Conservation (phyloP, 768 basidiomycete genomes). For the Zangia roseola region DNA sequence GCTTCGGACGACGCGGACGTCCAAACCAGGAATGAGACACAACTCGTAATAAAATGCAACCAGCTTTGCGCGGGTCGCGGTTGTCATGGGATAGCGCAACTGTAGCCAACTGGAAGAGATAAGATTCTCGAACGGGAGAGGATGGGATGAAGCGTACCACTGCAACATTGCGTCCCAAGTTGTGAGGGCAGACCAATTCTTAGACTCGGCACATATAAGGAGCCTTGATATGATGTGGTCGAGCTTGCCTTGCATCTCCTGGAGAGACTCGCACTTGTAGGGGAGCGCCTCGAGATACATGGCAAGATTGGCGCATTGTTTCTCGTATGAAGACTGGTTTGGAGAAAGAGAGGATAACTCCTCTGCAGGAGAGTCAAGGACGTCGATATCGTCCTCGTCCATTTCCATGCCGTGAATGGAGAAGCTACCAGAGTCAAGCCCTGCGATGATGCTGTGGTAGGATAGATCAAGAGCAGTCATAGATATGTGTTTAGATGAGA, state of each 20-base stretch:
- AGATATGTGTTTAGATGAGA: slow-evolving; percentile 19
- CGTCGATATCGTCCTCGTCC: slow-evolving; percentile 58
- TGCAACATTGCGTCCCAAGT: slow-evolving; percentile 81
- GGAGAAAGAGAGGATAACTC: slow-evolving; percentile 20
- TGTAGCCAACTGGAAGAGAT: slow-evolving; percentile 64
- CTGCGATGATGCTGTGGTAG: slow-evolving; percentile 23
- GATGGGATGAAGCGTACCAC: slow-evolving; percentile 47
- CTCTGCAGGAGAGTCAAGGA: slow-evolving; percentile 41
- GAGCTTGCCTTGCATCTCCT: slow-evolving; percentile 69
- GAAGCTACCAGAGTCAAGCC: slow-evolving; percentile 23
- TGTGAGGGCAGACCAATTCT: slow-evolving; percentile 71
- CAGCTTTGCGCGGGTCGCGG: slow-evolving; percentile 66
- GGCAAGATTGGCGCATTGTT: slow-evolving; percentile 59
- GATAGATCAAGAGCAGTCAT: slow-evolving; percentile 24
- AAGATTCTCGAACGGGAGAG: neutral
- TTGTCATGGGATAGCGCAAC: slow-evolving; percentile 77
- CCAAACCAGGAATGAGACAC: slow-evolving; percentile 73
- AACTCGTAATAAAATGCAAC: slow-evolving; percentile 76
- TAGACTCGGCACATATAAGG: slow-evolving; percentile 65
- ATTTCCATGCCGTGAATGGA: slow-evolving; percentile 35
- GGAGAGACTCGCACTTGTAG: slow-evolving; percentile 67
- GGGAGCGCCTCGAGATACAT: slow-evolving; percentile 68
- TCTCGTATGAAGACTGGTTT: slow-evolving; percentile 47
- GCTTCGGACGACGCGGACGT: slow-evolving; percentile 64
- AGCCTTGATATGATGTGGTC: slow-evolving; percentile 71